phyloP scores from a whole-genome alignment of 202 grass and related monocot genomes.

The Schoenoplectus tabernaemontani region DNA sequence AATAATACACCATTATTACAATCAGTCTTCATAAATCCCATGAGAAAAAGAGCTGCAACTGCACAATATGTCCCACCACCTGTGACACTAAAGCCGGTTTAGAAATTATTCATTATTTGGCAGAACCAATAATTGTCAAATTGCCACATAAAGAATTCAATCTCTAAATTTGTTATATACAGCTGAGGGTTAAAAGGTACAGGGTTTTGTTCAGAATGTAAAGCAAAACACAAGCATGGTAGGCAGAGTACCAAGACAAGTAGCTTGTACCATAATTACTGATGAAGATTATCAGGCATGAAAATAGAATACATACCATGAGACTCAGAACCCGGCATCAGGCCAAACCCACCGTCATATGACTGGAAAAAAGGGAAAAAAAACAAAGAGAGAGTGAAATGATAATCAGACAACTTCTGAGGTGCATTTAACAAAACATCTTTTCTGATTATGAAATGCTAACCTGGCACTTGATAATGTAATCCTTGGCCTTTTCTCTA shows the following conservation, averaged over 20 bases:
- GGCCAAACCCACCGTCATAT: slow-evolving; percentile 96
- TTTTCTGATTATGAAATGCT: slow-evolving; percentile 3
- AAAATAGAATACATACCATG: slow-evolving; percentile 55
- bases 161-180: background rate
- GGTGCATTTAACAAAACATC: slow-evolving; percentile 9
- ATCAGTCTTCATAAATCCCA: slow-evolving; percentile 65
- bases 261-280: background rate
- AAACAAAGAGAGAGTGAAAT: slow-evolving; percentile 28
- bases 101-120: slow-evolving; percentile 2
- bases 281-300: background rate
- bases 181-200: background rate
- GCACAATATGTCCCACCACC: slow-evolving; percentile 92
- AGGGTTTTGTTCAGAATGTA: background rate
- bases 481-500: slow-evolving; percentile 71
- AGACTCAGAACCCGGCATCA: slow-evolving; percentile 85
- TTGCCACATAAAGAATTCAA: background rate
- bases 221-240: slow-evolving; percentile 2
- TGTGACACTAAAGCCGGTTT: slow-evolving; percentile 59
- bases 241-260: background rate
- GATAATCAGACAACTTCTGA: slow-evolving; percentile 15
- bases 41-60: slow-evolving; percentile 72
- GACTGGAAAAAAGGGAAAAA: slow-evolving; percentile 68
- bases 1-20: slow-evolving; percentile 23
- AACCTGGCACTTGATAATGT: slow-evolving; percentile 84
- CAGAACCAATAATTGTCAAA: background rate